Evolutionary conservation across 306 rosid species (phyloP).

Genomic region (Castanospermum australe): DNA sequence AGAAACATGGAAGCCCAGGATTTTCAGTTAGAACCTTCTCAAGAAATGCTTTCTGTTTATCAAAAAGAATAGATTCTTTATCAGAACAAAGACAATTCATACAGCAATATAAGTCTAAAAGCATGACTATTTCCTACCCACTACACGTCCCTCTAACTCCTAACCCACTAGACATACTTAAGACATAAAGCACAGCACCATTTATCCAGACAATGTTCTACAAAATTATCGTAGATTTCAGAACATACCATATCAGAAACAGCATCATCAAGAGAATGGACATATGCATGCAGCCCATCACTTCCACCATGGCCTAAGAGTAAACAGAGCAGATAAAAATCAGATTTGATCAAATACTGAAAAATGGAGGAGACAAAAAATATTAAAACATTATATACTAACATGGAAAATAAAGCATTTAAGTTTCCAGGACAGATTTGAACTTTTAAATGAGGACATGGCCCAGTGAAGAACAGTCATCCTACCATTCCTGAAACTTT

Average conservation of each 20-base stretch:
- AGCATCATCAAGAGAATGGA: constrained; percentile 87
- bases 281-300: constrained; percentile 91
- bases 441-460: not conserved
- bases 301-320: constrained; percentile 90
- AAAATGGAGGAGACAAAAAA: not conserved
- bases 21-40: constrained; percentile 73
- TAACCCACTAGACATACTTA: not conserved
- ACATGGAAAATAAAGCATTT: not conserved
- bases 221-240: not conserved
- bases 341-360: not conserved
- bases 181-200: not conserved
- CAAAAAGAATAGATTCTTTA: not conserved
- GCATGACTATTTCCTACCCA: not conserved
- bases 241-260: constrained; percentile 77
- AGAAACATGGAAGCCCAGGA: constrained; percentile 78
- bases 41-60: constrained; percentile 65
- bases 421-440: not conserved
- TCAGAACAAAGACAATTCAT: not conserved
- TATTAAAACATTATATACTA: not conserved
- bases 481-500: not conserved
- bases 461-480: not conserved
- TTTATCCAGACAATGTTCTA: not conserved
- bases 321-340: not conserved
- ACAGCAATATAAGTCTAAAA: not conserved
- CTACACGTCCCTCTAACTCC: not conserved